A percentile compares a stretch with the other conserved stretches of the same genome.
phyloP scores from a whole-genome alignment of 2,329 filamentous ascomycete genomes.

The Chaetothyriales sp. region DNA sequence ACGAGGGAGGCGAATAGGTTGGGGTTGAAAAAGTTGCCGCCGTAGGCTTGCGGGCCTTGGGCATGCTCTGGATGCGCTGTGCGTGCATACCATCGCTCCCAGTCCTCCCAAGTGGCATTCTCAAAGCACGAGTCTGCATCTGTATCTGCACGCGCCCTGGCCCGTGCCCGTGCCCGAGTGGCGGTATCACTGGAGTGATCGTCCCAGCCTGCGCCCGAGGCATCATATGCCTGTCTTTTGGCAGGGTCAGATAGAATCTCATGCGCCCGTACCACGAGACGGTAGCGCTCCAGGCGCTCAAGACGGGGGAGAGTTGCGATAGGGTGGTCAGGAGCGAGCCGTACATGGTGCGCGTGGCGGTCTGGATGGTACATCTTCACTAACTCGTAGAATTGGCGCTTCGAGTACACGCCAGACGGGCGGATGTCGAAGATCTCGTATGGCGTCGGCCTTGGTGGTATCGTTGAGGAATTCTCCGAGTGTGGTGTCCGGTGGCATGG shows the following conservation, averaged over 20 bases:
- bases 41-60: slow-evolving; percentile 24
- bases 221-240: slow-evolving; percentile 70
- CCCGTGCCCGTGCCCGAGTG: slow-evolving; percentile 19
- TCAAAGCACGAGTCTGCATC: slow-evolving; percentile 16
- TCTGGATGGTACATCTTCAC: slow-evolving; percentile 97
- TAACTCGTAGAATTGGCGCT: slow-evolving; percentile 71
- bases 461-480: neutral
- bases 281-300: slow-evolving; percentile 71
- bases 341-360: slow-evolving; percentile 26
- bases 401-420: slow-evolving; percentile 56
- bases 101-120: slow-evolving; percentile 97
- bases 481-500: slow-evolving; percentile 9
- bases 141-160: slow-evolving; percentile 10
- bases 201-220: slow-evolving; percentile 64
- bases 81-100: slow-evolving; percentile 63
- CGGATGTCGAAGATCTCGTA: slow-evolving; percentile 69
- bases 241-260: slow-evolving; percentile 68
- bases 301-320: slow-evolving; percentile 39
- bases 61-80: slow-evolving; percentile 27
- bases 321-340: slow-evolving; percentile 15
- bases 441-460: slow-evolving; percentile 29
- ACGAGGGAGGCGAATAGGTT: slow-evolving; percentile 62
- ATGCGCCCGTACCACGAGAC: slow-evolving; percentile 74
- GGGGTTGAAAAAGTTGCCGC: slow-evolving; percentile 59
- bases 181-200: neutral